Percentiles rank a stretch among this genome's conserved stretches.
These are phyloP conservation scores for Craterostigma plantagineum DNA, from an alignment of 257 asterid genomes.

Conservation along the genomic window DNA sequence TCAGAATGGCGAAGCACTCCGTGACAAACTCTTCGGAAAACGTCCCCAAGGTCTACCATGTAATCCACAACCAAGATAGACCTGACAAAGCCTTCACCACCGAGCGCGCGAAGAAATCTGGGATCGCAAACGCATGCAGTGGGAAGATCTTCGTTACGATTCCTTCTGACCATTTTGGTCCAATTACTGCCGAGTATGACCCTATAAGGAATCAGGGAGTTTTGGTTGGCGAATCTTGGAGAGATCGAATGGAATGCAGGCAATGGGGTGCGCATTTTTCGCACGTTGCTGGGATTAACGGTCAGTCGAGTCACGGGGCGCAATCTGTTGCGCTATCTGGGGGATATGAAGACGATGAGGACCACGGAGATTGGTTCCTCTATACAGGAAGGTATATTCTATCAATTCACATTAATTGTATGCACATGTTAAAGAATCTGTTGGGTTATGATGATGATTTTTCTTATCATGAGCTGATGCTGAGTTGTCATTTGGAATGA, in stretches of 20 bases:
- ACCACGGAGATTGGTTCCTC: constrained; percentile 85
- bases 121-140: constrained; percentile 73
- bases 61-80: constrained; percentile 38
- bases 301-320: constrained; percentile 37
- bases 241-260: constrained; percentile 29
- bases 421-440: too few relatives aligned
- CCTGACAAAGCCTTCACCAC: constrained; percentile 56
- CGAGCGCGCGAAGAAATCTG: constrained; percentile 54
- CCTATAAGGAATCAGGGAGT: constrained; percentile 61
- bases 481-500: too few relatives aligned
- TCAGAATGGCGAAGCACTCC: constrained; percentile 41
- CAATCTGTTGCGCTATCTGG: constrained; percentile 78
- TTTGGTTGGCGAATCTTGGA: constrained; percentile 67
- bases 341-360: constrained; percentile 85
- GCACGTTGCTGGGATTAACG: constrained; percentile 52
- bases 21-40: constrained; percentile 26
- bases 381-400: constrained; percentile 59
- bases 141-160: constrained; percentile 58
- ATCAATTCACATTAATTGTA: too few relatives aligned
- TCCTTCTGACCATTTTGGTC: constrained; percentile 71
- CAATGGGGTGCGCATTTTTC: constrained; percentile 91
- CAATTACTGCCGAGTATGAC: constrained; percentile 58
- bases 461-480: too few relatives aligned
- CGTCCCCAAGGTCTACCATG: constrained; percentile 27
- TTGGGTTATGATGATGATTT: too few relatives aligned